phyloP scores from a whole-genome alignment of 1,139 yeast species.

The Taiozyma sp. region DNA sequence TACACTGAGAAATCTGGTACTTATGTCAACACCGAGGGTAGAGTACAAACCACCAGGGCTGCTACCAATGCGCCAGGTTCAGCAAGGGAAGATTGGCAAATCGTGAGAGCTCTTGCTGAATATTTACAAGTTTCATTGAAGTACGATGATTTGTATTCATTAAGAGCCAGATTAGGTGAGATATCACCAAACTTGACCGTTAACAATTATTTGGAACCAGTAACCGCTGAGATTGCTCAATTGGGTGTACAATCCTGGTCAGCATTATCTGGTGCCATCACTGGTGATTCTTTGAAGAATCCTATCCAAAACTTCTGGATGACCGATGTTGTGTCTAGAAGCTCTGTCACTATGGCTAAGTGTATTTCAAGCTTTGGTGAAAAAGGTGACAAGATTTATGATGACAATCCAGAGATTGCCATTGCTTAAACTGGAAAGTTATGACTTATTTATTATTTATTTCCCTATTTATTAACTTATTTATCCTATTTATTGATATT shows the following conservation, averaged over 20 bases:
- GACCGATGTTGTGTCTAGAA: slow-evolving; percentile 83
- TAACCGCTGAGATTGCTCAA: slow-evolving; percentile 49
- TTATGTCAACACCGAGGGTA: slow-evolving; percentile 89
- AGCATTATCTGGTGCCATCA: slow-evolving; percentile 30
- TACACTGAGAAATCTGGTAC: slow-evolving; percentile 87
- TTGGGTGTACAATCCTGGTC: slow-evolving; percentile 50
- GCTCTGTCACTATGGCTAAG: slow-evolving; percentile 88
- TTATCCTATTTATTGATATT: slow-evolving; percentile 4
- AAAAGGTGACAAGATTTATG: slow-evolving; percentile 52
- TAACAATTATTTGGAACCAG: slow-evolving; percentile 72
- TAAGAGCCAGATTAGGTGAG: slow-evolving; percentile 68
- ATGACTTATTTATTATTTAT: slow-evolving; percentile 8
- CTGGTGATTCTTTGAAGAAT: slow-evolving; percentile 50
- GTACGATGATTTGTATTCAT: slow-evolving; percentile 66
- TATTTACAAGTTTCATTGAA: slow-evolving; percentile 69
- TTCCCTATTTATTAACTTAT: slow-evolving; percentile 8
- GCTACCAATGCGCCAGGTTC: slow-evolving; percentile 89
- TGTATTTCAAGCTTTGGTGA: slow-evolving; percentile 67
- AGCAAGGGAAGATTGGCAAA: slow-evolving; percentile 93
- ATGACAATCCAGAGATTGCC: slow-evolving; percentile 33
- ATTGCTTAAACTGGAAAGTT: slow-evolving; percentile 14
- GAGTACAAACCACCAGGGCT: slow-evolving; percentile 81
- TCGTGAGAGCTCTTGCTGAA: slow-evolving; percentile 78
- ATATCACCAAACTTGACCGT: slow-evolving; percentile 78
- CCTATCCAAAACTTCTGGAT: slow-evolving; percentile 82